Percentiles rank a stretch among this genome's conserved stretches.
phyloP scores from a whole-genome alignment of 2,329 filamentous ascomycete species.

The Nothopassalora personata region DNA sequence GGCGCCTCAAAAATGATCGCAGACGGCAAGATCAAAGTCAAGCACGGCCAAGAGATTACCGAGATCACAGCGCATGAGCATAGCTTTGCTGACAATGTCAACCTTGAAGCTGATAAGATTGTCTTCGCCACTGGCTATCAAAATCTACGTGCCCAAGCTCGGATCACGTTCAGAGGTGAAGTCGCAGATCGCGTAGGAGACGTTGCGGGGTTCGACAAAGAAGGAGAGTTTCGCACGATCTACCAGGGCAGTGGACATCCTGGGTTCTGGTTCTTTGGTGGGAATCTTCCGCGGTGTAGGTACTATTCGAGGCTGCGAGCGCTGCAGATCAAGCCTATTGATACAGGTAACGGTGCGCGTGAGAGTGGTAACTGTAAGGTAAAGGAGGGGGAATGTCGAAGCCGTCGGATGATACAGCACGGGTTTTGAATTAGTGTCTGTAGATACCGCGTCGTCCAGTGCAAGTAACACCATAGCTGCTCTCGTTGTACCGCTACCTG shows the following conservation, averaged over 20 bases:
- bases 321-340: background rate
- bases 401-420: background rate
- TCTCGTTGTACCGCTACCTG: no score
- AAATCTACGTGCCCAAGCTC: conserved; percentile 37
- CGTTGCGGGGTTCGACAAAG: conserved; percentile 42
- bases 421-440: background rate
- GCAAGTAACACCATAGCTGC: background rate
- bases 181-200: conserved; percentile 38
- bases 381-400: background rate
- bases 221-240: conserved; percentile 38
- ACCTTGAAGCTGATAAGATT: conserved; percentile 42
- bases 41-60: conserved; percentile 34
- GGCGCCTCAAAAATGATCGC: conserved; percentile 40
- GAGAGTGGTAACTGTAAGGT: background rate
- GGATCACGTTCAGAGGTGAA: conserved; percentile 37
- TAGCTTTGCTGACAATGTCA: conserved; percentile 38
- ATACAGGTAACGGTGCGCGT: background rate
- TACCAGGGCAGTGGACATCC: background rate
- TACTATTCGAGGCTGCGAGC: conserved; percentile 4
- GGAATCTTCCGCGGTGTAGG: background rate
- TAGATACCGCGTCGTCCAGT: background rate
- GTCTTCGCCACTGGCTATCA: conserved; percentile 45
- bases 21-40: conserved; percentile 43
- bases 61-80: conserved; percentile 37
- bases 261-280: conserved; percentile 1